Conservation (phyloP, 805 yeast species). For the Ogataea siamensis region DNA sequence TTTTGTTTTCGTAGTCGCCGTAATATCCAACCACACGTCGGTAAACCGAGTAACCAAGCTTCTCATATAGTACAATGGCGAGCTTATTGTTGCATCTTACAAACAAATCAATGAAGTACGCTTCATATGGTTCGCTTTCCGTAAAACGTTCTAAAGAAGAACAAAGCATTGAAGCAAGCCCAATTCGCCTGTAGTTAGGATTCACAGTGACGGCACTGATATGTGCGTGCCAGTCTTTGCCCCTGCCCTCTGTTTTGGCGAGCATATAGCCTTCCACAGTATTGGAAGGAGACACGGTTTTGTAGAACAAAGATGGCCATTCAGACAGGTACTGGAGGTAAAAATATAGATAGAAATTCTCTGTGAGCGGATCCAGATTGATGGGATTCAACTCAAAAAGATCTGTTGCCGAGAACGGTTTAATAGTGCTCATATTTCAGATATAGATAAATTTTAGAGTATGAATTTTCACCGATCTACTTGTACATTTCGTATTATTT, state of each 20-base stretch:
- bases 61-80: conserved; percentile 81
- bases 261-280: conserved; percentile 74
- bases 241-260: conserved; percentile 92
- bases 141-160: conserved; percentile 69
- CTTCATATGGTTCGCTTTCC: conserved; percentile 68
- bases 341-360: conserved; percentile 81
- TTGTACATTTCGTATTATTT: conserved; percentile 5
- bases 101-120: conserved; percentile 85
- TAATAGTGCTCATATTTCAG: conserved; percentile 74
- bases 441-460: conserved; percentile 1
- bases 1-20: conserved; percentile 45
- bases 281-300: conserved; percentile 43
- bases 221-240: conserved; percentile 91
- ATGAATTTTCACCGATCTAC: conserved; percentile 1
- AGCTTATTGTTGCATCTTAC: conserved; percentile 81
- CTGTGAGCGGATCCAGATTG: conserved; percentile 87
- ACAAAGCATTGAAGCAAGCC: conserved; percentile 80
- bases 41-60: conserved; percentile 79
- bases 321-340: conserved; percentile 77
- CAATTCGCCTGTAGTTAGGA: conserved; percentile 77
- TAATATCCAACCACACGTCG: conserved; percentile 90
- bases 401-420: conserved; percentile 87
- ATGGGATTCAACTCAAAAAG: conserved; percentile 68
- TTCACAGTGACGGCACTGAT: conserved; percentile 93
- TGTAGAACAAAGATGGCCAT: conserved; percentile 91